Base-by-base conservation (phyloP, 2,329 filamentous ascomycete species). In the Claviceps quebecensis region DNA sequence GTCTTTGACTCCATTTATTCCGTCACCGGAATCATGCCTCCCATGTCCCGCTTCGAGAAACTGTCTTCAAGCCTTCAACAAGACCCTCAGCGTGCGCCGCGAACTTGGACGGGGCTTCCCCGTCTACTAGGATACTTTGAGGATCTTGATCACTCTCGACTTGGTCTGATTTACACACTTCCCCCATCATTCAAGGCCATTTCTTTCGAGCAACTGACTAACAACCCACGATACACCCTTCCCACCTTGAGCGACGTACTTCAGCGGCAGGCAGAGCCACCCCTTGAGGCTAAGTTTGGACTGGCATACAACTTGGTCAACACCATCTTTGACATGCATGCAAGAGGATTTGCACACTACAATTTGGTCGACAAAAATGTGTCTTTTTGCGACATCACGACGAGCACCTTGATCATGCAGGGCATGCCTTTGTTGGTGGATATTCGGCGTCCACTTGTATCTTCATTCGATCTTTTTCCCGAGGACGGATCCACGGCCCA, bases 161-260 rank as follows among this genome's bases (percentile, higher is more conserved):
- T 88, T 50, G 86, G 86, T 5, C 71, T 91, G 11, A 76, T 91
- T 11, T 91, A 87, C 59, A 81, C 85, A 48, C 78, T 90, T 34
- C 86, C 86, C 1, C 73, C 77, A 1, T 72, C 75, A 8, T 84
- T 86, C 65, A 75, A 78, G 55, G 70, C 79, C 9, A 71, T 80
- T 9, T 73, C 74, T 3, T 73, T 77, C 40, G 74, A 78, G 52
- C 67, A 69, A 23, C 65, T 73, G 9, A 75, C 73, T 0, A 71
- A 74, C 49, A 73, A 71, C 34, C 69, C 75, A 0, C 60, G 71
- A 0, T 75, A 76, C 56, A 76, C 69, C 50, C 62, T 81, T 3
- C 75, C 72, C 45, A 78, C 78, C 0, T 63, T 84, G 5, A 66
- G 68, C 14, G 72, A 81, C 50, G 68, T 84, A 11, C 69, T 84